A percentile compares a stretch with the other conserved stretches of the same genome.
Evolutionary conservation across 202 grass and related monocot species (phyloP).

Genomic region (Carex arenaria): DNA sequence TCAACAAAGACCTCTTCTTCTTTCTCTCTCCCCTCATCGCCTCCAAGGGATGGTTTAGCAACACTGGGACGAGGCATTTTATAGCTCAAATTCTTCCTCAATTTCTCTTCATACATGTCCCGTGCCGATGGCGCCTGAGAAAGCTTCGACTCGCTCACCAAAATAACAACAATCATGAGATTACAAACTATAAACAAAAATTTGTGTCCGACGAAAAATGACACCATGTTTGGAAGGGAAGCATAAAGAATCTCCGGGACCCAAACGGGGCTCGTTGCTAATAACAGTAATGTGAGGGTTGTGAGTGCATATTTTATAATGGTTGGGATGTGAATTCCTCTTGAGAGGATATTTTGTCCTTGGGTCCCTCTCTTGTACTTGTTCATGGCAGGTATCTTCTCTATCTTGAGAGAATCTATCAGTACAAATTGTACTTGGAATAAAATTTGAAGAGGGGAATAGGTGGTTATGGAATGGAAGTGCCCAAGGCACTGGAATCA

Average conservation of each 20-base stretch:
- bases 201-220: constrained; percentile 62
- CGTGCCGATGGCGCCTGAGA: constrained; percentile 21
- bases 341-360: constrained; percentile 19
- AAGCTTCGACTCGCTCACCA: constrained; percentile 67
- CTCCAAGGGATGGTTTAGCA: constrained; percentile 1
- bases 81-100: constrained; percentile 33
- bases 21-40: constrained; percentile 6
- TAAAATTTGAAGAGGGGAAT: not conserved
- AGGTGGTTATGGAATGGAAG: not conserved
- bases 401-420: constrained; percentile 55
- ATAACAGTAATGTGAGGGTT: constrained; percentile 36
- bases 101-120: constrained; percentile 49
- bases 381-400: constrained; percentile 60
- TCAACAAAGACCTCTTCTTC: not conserved
- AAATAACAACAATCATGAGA: constrained; percentile 73
- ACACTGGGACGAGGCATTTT: not conserved
- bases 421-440: constrained; percentile 20
- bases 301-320: constrained; percentile 31
- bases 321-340: not conserved
- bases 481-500: constrained; percentile 5
- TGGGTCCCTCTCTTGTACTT: constrained; percentile 56
- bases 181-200: constrained; percentile 81
- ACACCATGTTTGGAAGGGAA: constrained; percentile 39
- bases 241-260: constrained; percentile 43
- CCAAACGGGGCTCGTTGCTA: constrained; percentile 68